phyloP scores from a whole-genome alignment of 495 filamentous ascomycete species.

The Lentithecium fluviatile region DNA sequence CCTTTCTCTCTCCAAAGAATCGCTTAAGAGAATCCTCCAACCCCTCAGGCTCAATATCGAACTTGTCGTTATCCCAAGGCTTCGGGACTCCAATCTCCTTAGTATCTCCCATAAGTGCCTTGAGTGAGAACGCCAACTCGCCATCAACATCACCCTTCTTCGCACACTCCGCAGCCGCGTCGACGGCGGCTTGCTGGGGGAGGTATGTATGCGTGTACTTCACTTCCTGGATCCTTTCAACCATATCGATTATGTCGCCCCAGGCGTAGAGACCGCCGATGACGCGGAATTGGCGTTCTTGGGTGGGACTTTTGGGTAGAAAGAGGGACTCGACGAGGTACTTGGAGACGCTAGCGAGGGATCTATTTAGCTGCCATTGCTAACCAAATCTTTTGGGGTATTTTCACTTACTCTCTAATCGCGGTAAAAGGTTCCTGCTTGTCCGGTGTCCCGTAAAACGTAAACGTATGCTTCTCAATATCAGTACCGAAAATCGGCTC shows the following conservation, averaged over 20 bases:
- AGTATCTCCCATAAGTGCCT: slow-evolving; percentile 5
- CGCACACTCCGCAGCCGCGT: slow-evolving; percentile 6
- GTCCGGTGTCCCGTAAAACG: slow-evolving; percentile 9
- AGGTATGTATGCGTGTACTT: slow-evolving; percentile 10
- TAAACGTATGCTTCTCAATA: slow-evolving; percentile 17
- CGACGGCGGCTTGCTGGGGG: slow-evolving; percentile 10
- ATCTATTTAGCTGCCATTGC: too few relatives aligned
- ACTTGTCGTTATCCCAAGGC: slow-evolving; percentile 22
- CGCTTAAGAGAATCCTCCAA: too few relatives aligned
- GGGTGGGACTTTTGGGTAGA: slow-evolving; percentile 4
- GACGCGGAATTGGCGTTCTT: slow-evolving; percentile 16
- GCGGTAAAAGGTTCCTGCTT: slow-evolving; percentile 11
- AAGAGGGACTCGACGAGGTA: slow-evolving; percentile 14
- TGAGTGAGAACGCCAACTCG: slow-evolving; percentile 12
- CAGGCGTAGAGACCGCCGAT: slow-evolving; percentile 4
- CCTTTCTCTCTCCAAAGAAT: too few relatives aligned
- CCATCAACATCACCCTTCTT: slow-evolving; percentile 18
- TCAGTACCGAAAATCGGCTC: slow-evolving; percentile 1
- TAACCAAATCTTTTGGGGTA: slow-evolving; percentile 3
- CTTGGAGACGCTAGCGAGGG: slow-evolving; percentile 1
- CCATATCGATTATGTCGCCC: slow-evolving; percentile 6
- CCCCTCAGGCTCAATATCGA: too few relatives aligned
- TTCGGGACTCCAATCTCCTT: slow-evolving; percentile 1
- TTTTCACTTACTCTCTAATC: slow-evolving; percentile 10
- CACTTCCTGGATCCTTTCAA: slow-evolving; percentile 16